Conservation (phyloP, 2,329 filamentous ascomycete species). For the Ramularia endophylla region DNA sequence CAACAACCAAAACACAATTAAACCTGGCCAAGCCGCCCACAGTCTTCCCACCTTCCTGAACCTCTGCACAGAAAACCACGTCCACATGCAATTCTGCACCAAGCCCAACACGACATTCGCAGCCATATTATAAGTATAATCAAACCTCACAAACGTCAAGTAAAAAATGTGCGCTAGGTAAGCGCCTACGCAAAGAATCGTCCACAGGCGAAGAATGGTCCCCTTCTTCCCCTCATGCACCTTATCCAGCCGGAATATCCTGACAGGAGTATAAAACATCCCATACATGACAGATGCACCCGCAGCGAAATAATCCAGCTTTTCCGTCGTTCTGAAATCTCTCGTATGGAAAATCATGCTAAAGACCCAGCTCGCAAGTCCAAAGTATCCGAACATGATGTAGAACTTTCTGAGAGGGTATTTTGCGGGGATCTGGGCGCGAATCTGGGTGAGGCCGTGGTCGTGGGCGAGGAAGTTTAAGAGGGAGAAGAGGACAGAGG, state of each 20-base stretch:
- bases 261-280: slow-evolving; percentile 74
- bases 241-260: slow-evolving; percentile 76
- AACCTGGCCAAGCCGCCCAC: slow-evolving; percentile 85
- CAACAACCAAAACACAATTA: slow-evolving; percentile 88
- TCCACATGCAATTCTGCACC: slow-evolving; percentile 79
- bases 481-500: slow-evolving; percentile 86
- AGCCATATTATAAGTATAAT: slow-evolving; percentile 97
- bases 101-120: slow-evolving; percentile 82
- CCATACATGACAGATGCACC: slow-evolving; percentile 88
- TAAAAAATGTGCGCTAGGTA: slow-evolving; percentile 77
- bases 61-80: slow-evolving; percentile 68
- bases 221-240: slow-evolving; percentile 32
- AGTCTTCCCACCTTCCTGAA: slow-evolving; percentile 64
- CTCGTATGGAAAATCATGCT: slow-evolving; percentile 89
- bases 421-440: slow-evolving; percentile 59
- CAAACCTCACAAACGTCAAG: slow-evolving; percentile 78
- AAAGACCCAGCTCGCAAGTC: slow-evolving; percentile 77
- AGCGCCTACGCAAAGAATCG: slow-evolving; percentile 60
- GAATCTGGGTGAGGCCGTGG: slow-evolving; percentile 66
- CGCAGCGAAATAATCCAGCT: slow-evolving; percentile 93
- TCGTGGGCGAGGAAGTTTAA: slow-evolving; percentile 86
- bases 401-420: slow-evolving; percentile 82
- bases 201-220: slow-evolving; percentile 66
- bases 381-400: slow-evolving; percentile 69
- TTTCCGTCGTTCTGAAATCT: slow-evolving; percentile 80